Base-by-base conservation (phyloP, 2,329 filamentous ascomycete species). In the Ascochyta lentis region DNA sequence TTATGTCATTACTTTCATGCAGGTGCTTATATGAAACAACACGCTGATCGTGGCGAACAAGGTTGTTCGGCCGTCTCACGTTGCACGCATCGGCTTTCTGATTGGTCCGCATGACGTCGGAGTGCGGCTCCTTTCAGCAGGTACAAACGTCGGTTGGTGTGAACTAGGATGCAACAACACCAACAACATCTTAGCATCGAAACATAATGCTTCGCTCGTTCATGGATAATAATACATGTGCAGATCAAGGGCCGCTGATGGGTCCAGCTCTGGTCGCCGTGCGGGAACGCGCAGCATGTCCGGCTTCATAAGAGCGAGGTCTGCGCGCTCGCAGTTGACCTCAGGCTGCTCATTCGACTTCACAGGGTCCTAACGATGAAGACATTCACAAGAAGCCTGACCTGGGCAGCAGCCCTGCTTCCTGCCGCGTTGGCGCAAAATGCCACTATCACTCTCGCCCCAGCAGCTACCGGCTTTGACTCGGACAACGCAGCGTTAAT, bases 401-500 rank as follows among this genome's bases (percentile, higher is more conserved):
- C 48, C 13, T 67, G 60, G 56, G 51, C 51, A 15, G 34, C 54
- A 16, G 43, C 53, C 19, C 1, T 59, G 0, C 2, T 60, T 1
- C 39, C 37, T 3, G 43, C 50, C 10, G 59, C 51, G 15, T 24
- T 59, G 15, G 64, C 63, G 10, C 60, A 61, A 34, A 50, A 60
- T 24, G 67, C 50, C 3, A 67, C 63, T 16, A 56, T 70, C 15
- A 66, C 56, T 3, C 59, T 71, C 5, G 42, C 57, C 6, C 62
- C 64, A 44, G 65, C 58, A 37, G 66, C 67, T 15, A 63, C 54
- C 8, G 64, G 63, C 5, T 71, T 71, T 22, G 64, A 71, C 23
- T 51, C 59, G n/a, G 70, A 72, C 26, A 71, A 69, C 27, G 66
- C 68, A 9, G 67, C 56, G 8, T 67, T 72, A 35, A 49, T 69